These are phyloP conservation scores for Leccinum boreale DNA, from an alignment of 768 basidiomycete genomes.

Conservation along the genomic window DNA sequence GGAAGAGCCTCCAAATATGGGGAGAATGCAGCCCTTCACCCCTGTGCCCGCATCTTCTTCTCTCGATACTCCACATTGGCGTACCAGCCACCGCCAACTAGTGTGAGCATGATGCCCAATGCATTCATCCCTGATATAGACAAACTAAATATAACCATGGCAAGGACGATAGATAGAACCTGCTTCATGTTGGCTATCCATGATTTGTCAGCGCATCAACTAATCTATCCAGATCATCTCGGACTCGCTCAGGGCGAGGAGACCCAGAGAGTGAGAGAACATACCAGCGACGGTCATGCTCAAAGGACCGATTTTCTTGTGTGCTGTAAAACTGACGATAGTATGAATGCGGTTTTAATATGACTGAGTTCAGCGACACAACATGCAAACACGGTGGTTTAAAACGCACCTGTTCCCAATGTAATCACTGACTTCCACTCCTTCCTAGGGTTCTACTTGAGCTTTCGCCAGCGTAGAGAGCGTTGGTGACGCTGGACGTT, in stretches of 20 bases:
- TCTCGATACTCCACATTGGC: conserved; percentile 63
- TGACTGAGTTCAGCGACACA: no score
- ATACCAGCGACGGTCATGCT: conserved; percentile 88
- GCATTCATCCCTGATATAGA: conserved; percentile 77
- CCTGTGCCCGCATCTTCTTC: conserved; percentile 28
- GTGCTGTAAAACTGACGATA: conserved; percentile 91
- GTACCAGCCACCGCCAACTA: conserved; percentile 84
- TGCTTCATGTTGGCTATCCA: conserved; percentile 86
- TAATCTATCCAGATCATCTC: neutral
- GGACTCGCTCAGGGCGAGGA: conserved; percentile 4
- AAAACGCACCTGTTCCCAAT: no score
- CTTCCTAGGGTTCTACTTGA: no score
- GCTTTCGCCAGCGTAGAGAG: no score
- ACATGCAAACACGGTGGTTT: no score
- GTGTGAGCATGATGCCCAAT: conserved; percentile 78
- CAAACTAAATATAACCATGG: conserved; percentile 77
- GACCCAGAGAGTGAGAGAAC: conserved; percentile 21
- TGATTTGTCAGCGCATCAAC: conserved; percentile 3
- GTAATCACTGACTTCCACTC: no score
- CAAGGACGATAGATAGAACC: conserved; percentile 82
- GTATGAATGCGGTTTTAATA: no score
- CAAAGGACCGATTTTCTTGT: conserved; percentile 83
- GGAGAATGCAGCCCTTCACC: conserved; percentile 31
- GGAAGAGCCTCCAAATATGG: no score
- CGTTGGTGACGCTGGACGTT: no score